Conservation (phyloP, 805 yeast genomes). For the Hanseniaspora taiwanica region DNA sequence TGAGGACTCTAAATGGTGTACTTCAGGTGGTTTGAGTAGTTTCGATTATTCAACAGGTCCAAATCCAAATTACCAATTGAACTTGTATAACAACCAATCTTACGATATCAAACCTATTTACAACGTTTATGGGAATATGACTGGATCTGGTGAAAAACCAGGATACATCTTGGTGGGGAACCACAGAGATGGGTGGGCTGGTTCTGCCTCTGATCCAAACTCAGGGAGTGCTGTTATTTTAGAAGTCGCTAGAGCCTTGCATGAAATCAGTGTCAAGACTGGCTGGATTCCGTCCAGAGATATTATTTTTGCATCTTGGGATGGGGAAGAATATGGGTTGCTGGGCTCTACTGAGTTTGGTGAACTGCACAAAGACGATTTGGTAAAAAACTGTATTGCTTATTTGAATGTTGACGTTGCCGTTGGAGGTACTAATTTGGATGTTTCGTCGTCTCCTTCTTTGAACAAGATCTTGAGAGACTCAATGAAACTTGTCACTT, state of each 20-base stretch:
- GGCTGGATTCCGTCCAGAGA: slow-evolving; percentile 63
- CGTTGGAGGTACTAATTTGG: slow-evolving; percentile 39
- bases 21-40: slow-evolving; percentile 28
- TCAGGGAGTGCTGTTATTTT: slow-evolving; percentile 54
- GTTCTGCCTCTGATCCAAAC: slow-evolving; percentile 73
- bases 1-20: slow-evolving; percentile 20
- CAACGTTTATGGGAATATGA: slow-evolving; percentile 49
- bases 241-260: slow-evolving; percentile 50
- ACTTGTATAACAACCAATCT: slow-evolving; percentile 47
- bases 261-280: slow-evolving; percentile 28
- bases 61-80: slow-evolving; percentile 28
- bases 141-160: slow-evolving; percentile 37
- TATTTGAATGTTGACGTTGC: slow-evolving; percentile 62
- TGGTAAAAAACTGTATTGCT: slow-evolving; percentile 44
- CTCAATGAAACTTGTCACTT: slow-evolving; percentile 31
- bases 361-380: slow-evolving; percentile 38
- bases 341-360: slow-evolving; percentile 71
- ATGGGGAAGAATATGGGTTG: slow-evolving; percentile 68
- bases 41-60: slow-evolving; percentile 44
- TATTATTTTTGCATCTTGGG: slow-evolving; percentile 65
- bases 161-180: slow-evolving; percentile 51
- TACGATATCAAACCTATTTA: slow-evolving; percentile 47
- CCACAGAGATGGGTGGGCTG: slow-evolving; percentile 75
- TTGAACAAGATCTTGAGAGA: slow-evolving; percentile 34
- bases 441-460: slow-evolving; percentile 43